Conservation (phyloP, 352 stramenopile genomes). For the Blastocystis sp. region DNA sequence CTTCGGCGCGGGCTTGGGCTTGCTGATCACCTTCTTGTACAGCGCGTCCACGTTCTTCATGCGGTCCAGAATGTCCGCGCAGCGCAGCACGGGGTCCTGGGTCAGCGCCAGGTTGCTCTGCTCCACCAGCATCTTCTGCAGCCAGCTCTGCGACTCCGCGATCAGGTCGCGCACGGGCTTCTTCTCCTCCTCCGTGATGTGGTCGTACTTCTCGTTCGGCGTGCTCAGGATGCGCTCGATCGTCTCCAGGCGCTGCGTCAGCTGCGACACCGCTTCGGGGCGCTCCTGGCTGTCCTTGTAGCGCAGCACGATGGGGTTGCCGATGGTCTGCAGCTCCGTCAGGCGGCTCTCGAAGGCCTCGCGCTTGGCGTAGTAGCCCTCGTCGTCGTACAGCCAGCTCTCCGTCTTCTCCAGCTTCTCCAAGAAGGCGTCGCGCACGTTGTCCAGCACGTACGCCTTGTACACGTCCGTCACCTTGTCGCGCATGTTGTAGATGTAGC, state of each 20-base stretch:
- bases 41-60: slow-evolving; percentile 82
- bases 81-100: slow-evolving; percentile 85
- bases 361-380: slow-evolving; percentile 95
- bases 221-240: slow-evolving; percentile 91
- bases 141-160: slow-evolving; percentile 85
- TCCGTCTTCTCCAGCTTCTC: slow-evolving; percentile 85
- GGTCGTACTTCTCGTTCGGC: slow-evolving; percentile 85
- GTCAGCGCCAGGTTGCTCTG: slow-evolving; percentile 82
- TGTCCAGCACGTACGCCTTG: slow-evolving; percentile 81
- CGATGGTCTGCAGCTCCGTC: slow-evolving; percentile 85
- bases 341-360: slow-evolving; percentile 92
- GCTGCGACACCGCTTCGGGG: slow-evolving; percentile 80
- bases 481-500: slow-evolving; percentile 98
- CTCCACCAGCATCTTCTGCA: slow-evolving; percentile 91
- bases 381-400: slow-evolving; percentile 97
- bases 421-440: slow-evolving; percentile 83
- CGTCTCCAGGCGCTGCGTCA: slow-evolving; percentile 87
- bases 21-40: slow-evolving; percentile 89
- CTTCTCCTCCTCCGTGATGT: slow-evolving; percentile 91
- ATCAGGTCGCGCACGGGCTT: slow-evolving; percentile 84
- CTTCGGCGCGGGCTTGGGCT: slow-evolving; percentile 85
- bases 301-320: slow-evolving; percentile 87
- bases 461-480: slow-evolving; percentile 86
- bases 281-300: slow-evolving; percentile 84
- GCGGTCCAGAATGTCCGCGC: slow-evolving; percentile 83